A percentile compares a stretch with the other conserved stretches of the same genome.
Conservation (phyloP, 2,329 filamentous ascomycete species). For the Penicillium sp. region DNA sequence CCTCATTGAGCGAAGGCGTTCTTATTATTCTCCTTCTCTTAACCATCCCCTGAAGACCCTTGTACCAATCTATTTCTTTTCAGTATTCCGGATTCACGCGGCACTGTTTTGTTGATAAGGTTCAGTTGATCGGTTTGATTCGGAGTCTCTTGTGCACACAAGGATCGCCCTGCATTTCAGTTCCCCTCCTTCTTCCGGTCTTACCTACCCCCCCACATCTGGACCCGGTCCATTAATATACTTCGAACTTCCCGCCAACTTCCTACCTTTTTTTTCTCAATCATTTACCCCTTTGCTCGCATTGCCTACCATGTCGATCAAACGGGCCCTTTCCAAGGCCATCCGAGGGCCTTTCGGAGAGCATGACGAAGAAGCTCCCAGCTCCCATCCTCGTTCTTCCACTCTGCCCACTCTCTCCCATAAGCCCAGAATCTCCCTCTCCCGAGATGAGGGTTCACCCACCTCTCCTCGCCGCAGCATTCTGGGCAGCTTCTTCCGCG, state of each 20-base stretch:
- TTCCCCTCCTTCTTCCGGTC: background rate
- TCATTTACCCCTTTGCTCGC: background rate
- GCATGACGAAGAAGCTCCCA: constrained; percentile 27
- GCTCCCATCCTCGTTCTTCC: constrained; percentile 22
- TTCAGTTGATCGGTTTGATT: background rate
- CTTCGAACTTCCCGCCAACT: background rate
- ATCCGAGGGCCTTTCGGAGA: constrained; percentile 27
- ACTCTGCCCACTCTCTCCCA: constrained; percentile 19
- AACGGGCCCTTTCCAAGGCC: constrained; percentile 45
- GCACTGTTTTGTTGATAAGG: background rate
- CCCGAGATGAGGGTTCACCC: constrained; percentile 16
- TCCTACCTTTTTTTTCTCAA: background rate
- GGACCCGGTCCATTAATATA: constrained; percentile 1
- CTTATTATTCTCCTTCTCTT: background rate
- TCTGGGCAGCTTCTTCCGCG: constrained; percentile 42
- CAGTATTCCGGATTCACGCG: background rate
- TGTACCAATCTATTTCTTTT: background rate
- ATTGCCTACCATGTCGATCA: constrained; percentile 48
- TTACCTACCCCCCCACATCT: constrained; percentile 7
- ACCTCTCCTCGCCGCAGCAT: constrained; percentile 42
- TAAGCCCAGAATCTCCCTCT: constrained; percentile 14
- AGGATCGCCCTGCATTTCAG: background rate
- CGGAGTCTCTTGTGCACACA: background rate
- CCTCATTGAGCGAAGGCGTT: background rate
- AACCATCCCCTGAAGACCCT: background rate